Conservation (phyloP, 805 yeast species). For the Saccharomycopsis sp. region DNA sequence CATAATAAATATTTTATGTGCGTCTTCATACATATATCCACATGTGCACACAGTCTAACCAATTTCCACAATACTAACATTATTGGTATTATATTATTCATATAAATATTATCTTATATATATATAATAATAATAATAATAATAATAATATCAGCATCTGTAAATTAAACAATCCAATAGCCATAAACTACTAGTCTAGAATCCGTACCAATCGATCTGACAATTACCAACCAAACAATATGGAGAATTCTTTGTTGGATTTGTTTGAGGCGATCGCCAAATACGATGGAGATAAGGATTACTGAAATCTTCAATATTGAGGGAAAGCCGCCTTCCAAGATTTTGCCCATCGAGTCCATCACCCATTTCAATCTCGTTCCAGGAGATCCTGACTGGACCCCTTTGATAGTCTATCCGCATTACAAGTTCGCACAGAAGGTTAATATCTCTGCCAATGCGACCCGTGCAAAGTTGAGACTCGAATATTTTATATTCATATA, state of each 20-base stretch:
- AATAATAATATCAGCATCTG: too few species aligned
- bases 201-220: neutral
- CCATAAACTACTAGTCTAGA: neutral
- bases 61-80: too few species aligned
- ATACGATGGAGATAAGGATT: neutral
- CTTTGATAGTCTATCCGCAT: slow-evolving; percentile 39
- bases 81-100: too few species aligned
- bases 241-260: neutral
- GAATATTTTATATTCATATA: slow-evolving; percentile 45
- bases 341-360: slow-evolving; percentile 38
- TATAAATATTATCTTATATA: too few species aligned
- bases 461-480: slow-evolving; percentile 44
- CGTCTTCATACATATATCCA: too few species aligned
- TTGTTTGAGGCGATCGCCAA: neutral
- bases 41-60: too few species aligned
- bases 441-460: slow-evolving; percentile 30
- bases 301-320: neutral
- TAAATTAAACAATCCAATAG: too few species aligned
- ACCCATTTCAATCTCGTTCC: slow-evolving; percentile 15
- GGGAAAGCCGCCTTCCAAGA: slow-evolving; percentile 32
- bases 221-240: neutral
- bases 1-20: too few species aligned
- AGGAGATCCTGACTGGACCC: slow-evolving; percentile 26
- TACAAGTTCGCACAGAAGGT: slow-evolving; percentile 41
- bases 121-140: too few species aligned